Conservation (phyloP, 371 early-diverging fungal species). For the Rhizomucor pusillus region DNA sequence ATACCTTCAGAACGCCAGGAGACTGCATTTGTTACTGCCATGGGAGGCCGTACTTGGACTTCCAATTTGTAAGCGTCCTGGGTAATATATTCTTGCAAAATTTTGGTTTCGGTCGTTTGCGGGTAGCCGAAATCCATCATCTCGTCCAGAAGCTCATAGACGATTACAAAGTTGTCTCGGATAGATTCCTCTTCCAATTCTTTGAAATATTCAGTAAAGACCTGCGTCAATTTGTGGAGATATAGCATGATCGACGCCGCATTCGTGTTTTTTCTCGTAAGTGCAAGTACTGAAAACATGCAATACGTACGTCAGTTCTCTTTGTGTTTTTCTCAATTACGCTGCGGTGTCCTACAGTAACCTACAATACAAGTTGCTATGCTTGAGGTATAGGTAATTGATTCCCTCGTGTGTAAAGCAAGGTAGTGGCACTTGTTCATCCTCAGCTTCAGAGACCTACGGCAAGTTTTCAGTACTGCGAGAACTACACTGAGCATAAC, state of each 20-base stretch:
- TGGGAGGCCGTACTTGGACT: conserved; percentile 86
- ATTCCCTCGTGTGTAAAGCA: conserved; percentile 94
- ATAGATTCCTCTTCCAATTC: conserved; percentile 97
- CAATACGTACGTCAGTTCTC: neutral
- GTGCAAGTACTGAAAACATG: conserved; percentile 74
- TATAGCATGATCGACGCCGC: conserved; percentile 94
- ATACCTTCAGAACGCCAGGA: conserved; percentile 98
- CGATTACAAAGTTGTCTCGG: conserved; percentile 90
- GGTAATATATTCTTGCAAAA: conserved; percentile 96
- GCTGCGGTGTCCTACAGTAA: conserved; percentile 13
- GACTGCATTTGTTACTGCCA: conserved; percentile 97
- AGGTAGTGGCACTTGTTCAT: conserved; percentile 87
- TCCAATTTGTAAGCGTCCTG: conserved; percentile 96
- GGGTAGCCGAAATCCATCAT: conserved; percentile 99
- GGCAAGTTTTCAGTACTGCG: neutral
- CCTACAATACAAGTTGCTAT: conserved; percentile 94
- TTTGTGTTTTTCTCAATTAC: neutral
- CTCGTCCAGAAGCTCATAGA: conserved; percentile 98
- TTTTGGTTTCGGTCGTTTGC: conserved; percentile 97
- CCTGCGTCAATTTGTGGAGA: conserved; percentile 90
- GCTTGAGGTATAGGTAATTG: conserved; percentile 90
- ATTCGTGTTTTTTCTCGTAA: conserved; percentile 96
- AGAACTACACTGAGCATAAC: neutral
- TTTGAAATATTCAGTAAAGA: conserved; percentile 97
- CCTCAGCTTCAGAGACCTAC: conserved; percentile 80